Conservation (phyloP, 352 stramenopile genomes). For the Pythium folliculosum region DNA sequence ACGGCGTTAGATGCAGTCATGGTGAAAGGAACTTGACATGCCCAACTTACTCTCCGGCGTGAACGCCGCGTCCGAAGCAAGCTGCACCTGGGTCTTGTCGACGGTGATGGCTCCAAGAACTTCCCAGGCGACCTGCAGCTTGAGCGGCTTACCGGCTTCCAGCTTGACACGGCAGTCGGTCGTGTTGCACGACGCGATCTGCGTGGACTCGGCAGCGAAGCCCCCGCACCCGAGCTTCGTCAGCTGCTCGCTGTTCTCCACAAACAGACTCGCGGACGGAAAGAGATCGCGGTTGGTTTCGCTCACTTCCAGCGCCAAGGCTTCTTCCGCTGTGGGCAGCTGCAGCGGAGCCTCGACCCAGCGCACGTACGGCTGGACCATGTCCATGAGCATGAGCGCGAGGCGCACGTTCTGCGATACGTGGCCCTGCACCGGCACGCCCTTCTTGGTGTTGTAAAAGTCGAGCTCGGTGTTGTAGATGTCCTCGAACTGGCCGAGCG, state of each 20-base stretch:
- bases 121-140: slow-evolving; percentile 77
- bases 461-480: slow-evolving; percentile 71
- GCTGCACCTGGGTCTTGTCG: slow-evolving; percentile 70
- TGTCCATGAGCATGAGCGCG: slow-evolving; percentile 93
- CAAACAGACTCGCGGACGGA: slow-evolving; percentile 50
- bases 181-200: slow-evolving; percentile 55
- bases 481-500: slow-evolving; percentile 76
- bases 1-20: neutral
- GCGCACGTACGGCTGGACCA: slow-evolving; percentile 94
- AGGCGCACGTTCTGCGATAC: slow-evolving; percentile 95
- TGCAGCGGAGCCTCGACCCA: slow-evolving; percentile 51
- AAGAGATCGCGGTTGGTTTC: slow-evolving; percentile 31
- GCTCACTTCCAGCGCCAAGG: neutral
- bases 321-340: slow-evolving; percentile 2
- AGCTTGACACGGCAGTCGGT: slow-evolving; percentile 39
- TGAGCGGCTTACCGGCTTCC: slow-evolving; percentile 32
- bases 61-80: slow-evolving; percentile 58
- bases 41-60: slow-evolving; percentile 24
- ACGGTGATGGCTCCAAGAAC: slow-evolving; percentile 76
- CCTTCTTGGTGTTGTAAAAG: slow-evolving; percentile 40
- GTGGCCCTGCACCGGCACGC: slow-evolving; percentile 77
- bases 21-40: too few species aligned
- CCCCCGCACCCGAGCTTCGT: slow-evolving; percentile 55
- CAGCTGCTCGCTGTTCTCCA: slow-evolving; percentile 40
- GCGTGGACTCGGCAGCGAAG: slow-evolving; percentile 32